Conservation (phyloP, 2,329 filamentous ascomycete genomes). For the Calonectria naviculata region DNA sequence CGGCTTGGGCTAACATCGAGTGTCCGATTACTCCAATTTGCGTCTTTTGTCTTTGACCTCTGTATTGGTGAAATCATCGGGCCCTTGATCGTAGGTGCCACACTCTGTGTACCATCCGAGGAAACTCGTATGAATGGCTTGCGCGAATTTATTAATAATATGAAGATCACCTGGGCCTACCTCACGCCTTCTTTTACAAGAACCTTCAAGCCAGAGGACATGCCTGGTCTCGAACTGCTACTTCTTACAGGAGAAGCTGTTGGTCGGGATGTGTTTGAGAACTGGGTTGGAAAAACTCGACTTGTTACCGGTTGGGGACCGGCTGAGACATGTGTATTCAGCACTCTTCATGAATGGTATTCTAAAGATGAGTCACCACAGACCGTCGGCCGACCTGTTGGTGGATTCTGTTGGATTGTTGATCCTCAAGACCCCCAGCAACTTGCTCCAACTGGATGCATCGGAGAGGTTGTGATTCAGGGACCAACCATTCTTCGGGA, state of each 20-base stretch:
- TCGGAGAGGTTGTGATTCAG: constrained; percentile 43
- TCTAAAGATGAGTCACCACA: neutral
- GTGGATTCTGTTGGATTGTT: constrained; percentile 37
- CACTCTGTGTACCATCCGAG: constrained; percentile 19
- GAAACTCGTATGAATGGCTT: constrained; percentile 8
- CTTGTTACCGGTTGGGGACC: constrained; percentile 33
- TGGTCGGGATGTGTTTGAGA: constrained; percentile 9
- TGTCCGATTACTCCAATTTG: constrained; percentile 21
- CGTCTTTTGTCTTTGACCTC: constrained; percentile 15
- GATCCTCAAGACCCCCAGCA: constrained; percentile 30
- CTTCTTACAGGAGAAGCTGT: constrained; percentile 28
- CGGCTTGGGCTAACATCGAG: constrained; percentile 4
- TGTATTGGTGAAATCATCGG: constrained; percentile 16
- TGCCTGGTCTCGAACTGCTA: constrained; percentile 3
- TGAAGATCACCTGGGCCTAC: constrained; percentile 2
- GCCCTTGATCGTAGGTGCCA: constrained; percentile 16
- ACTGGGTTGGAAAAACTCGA: constrained; percentile 24
- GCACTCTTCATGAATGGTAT: neutral
- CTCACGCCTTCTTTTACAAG: neutral
- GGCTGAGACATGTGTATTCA: constrained; percentile 20
- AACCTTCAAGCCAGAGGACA: neutral
- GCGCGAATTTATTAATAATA: neutral
- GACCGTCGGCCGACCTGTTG: neutral
- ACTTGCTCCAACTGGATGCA: constrained; percentile 32
- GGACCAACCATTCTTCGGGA: constrained; percentile 38